Conservation (phyloP, 495 filamentous ascomycete genomes). For the Podospora bellae-mahoneyi region DNA sequence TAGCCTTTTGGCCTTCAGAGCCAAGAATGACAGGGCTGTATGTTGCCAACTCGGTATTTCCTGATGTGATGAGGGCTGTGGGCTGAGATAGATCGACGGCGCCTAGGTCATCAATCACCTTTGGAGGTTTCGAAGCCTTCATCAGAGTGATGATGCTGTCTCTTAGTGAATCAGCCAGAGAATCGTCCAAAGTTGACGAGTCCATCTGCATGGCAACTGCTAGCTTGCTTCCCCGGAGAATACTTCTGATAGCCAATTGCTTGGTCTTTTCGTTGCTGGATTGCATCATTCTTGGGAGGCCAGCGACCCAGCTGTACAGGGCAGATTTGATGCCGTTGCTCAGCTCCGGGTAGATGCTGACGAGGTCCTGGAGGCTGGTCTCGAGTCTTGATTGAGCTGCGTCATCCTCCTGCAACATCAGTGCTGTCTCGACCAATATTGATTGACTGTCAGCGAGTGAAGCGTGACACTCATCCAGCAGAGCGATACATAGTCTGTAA, state of each 20-base stretch:
- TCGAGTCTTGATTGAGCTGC: slow-evolving; percentile 40
- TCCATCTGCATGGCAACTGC: slow-evolving; percentile 63
- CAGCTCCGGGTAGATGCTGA: slow-evolving; percentile 60
- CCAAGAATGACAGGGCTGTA: slow-evolving; percentile 64
- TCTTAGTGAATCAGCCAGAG: slow-evolving; percentile 59
- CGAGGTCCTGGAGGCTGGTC: slow-evolving; percentile 56
- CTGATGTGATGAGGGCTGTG: slow-evolving; percentile 25
- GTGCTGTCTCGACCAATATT: slow-evolving; percentile 76
- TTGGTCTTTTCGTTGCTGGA: slow-evolving; percentile 77
- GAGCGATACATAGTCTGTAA: slow-evolving; percentile 62
- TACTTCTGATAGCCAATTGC: slow-evolving; percentile 64
- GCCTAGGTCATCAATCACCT: slow-evolving; percentile 23
- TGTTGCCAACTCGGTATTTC: slow-evolving; percentile 24
- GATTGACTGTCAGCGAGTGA: slow-evolving; percentile 66
- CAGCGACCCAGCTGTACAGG: slow-evolving; percentile 75
- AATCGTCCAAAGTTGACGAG: slow-evolving; percentile 65
- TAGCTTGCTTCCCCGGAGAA: slow-evolving; percentile 69
- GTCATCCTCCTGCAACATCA: slow-evolving; percentile 63
- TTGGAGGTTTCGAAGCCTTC: slow-evolving; percentile 36
- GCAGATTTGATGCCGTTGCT: slow-evolving; percentile 66
- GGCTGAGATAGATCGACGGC: slow-evolving; percentile 23
- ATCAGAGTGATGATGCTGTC: slow-evolving; percentile 54
- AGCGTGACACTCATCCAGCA: slow-evolving; percentile 73
- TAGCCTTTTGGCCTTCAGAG: slow-evolving; percentile 61
- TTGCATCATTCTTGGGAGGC: slow-evolving; percentile 80